Base-by-base conservation (phyloP, 176 grass and related monocot genomes). In the Metroxylon sagu region DNA sequence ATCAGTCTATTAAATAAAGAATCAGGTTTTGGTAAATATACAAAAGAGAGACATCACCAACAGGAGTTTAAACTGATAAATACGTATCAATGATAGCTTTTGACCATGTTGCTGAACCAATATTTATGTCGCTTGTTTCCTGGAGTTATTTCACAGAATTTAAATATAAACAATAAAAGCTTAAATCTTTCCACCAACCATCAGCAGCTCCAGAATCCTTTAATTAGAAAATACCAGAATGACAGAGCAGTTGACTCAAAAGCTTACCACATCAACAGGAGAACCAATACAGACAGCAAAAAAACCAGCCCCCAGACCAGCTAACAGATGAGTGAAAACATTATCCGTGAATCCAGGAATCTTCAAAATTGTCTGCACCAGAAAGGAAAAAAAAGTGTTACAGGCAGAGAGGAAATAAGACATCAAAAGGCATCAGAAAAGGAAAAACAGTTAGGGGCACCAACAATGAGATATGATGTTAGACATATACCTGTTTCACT, bases 211-310 rank as follows among this genome's bases (percentile, higher is more conserved):
- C 35, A 39, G 35, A 7, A 43, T 43, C 35, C 8, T 43, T 43
- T 10, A 43, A 43, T 43, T 43, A 43, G 10, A 43, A 43, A 12
- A 43, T 43, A 12, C 35, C 35, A 43, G 31, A 43, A 43, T 1
- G 35, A 43, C 8, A 5, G 21, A 55, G 21, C 53, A 55, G 18
- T 19, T 25, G 7, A 3, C 21, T 19, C 21, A n/a, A 51, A 55
- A 85, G 75, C 72, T 82, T 65, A 97, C 93, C 77, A 92, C 93
- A 67, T 92, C 93, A 27, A 97, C 81, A 16, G 87, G 93, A 77
- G 93, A 92, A 76, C 93, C 93, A 60, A 92, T 61, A 73, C 93
- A 97, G 8, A 97, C 93, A 70, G 93, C 93, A 54, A 97, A 97
- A 72, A 97, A 88, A n/a, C 84, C 87, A 57, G 87, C 87, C 31